Conservation (phyloP, 768 basidiomycete species). For the Lentinula edodes region DNA sequence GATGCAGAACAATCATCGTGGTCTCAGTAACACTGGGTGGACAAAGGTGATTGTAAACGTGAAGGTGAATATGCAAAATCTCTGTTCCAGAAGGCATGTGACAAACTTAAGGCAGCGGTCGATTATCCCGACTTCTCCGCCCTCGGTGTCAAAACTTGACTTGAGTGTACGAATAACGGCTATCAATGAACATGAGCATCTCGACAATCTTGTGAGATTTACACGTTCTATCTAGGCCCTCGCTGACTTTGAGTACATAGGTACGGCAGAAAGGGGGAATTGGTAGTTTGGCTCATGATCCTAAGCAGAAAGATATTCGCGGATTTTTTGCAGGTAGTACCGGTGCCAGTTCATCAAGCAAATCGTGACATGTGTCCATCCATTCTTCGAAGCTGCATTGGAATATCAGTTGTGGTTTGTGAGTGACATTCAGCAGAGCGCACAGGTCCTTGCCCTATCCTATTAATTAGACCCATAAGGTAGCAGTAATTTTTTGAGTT, state of each 20-base stretch:
- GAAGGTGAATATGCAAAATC: constrained; percentile 26
- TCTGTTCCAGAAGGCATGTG: neutral
- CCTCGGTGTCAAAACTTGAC: constrained; percentile 15
- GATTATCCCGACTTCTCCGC: neutral
- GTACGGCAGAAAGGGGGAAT: constrained; percentile 73
- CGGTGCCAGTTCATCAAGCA: neutral
- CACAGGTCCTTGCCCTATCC: neutral
- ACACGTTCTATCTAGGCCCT: neutral
- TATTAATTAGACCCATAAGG: constrained; percentile 55
- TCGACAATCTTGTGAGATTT: constrained; percentile 46
- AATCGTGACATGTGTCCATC: neutral
- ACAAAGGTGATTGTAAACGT: constrained; percentile 45
- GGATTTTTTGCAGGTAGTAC: constrained; percentile 50
- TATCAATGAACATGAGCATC: constrained; percentile 53
- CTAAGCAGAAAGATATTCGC: constrained; percentile 69
- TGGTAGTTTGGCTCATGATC: constrained; percentile 64
- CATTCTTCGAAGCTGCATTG: neutral
- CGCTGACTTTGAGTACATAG: constrained; percentile 14
- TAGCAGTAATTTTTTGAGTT: constrained; percentile 59
- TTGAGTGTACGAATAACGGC: constrained; percentile 42
- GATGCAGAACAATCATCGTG: constrained; percentile 30
- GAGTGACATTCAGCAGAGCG: neutral
- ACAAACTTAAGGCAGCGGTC: neutral
- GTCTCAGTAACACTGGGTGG: constrained; percentile 70
- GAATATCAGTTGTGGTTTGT: neutral